phyloP scores from a whole-genome alignment of 306 rosid genomes.

The Luffa aegyptiaca region DNA sequence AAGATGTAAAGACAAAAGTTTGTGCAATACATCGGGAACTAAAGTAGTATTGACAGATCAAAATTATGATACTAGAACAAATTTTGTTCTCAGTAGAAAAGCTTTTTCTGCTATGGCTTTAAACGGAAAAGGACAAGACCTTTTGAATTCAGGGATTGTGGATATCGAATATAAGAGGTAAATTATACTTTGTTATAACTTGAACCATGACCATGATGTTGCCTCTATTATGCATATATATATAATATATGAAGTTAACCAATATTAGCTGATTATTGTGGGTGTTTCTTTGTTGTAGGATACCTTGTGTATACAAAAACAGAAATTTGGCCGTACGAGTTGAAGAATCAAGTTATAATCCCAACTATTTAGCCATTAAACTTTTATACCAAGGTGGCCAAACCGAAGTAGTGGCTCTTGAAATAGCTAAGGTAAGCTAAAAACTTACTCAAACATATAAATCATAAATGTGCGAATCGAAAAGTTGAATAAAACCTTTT shows the following conservation, averaged over 20 bases:
- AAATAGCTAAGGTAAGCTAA: constrained; percentile 61
- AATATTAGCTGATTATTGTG: neutral
- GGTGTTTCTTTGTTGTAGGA: constrained; percentile 39
- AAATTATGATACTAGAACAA: constrained; percentile 39
- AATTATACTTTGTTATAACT: neutral
- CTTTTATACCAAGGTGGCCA: constrained; percentile 84
- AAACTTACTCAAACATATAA: neutral
- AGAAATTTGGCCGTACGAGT: constrained; percentile 55
- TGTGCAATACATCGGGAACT: constrained; percentile 43
- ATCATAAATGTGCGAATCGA: no score
- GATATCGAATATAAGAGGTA: constrained; percentile 72
- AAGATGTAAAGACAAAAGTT: constrained; percentile 54
- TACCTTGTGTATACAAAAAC: constrained; percentile 56
- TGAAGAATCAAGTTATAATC: constrained; percentile 73
- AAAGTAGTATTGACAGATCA: constrained; percentile 54
- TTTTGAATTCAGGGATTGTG: constrained; percentile 47
- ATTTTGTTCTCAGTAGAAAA: constrained; percentile 63
- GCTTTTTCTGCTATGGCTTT: constrained; percentile 64
- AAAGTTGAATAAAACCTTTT: no score
- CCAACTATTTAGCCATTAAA: constrained; percentile 48
- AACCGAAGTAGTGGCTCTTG: constrained; percentile 69
- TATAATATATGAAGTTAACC: no score
- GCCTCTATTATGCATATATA: no score
- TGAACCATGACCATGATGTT: neutral
- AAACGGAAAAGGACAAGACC: constrained; percentile 25